A percentile compares a stretch with the other conserved stretches of the same genome.
These are phyloP conservation scores for Neophaeococcomyces aloes DNA, from an alignment of 2,329 filamentous ascomycete genomes.

Conservation along the genomic window DNA sequence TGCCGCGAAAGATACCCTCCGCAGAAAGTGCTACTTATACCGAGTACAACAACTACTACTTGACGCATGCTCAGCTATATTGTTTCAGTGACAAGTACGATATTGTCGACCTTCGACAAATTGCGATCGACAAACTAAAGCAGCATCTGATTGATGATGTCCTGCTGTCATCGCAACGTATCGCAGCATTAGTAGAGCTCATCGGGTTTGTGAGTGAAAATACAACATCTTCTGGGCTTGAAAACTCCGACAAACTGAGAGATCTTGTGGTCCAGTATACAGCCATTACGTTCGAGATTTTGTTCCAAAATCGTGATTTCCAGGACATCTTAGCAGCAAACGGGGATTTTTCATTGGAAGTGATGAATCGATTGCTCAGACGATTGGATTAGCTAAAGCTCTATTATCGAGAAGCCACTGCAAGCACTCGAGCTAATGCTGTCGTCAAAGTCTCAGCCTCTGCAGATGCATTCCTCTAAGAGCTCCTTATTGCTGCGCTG, in stretches of 20 bases:
- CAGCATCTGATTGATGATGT: not conserved
- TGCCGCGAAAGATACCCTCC: not conserved
- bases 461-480: too few relatives aligned
- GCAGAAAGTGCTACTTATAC: not conserved
- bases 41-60: constrained; percentile 1
- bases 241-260: not conserved
- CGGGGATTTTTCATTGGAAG: not conserved
- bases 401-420: too few relatives aligned
- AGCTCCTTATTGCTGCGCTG: too few relatives aligned
- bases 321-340: not conserved
- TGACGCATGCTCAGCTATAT: constrained; percentile 1
- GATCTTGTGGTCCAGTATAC: not conserved
- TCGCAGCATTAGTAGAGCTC: not conserved
- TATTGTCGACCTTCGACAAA: not conserved
- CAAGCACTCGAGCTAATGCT: too few relatives aligned
- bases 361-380: not conserved
- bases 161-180: not conserved
- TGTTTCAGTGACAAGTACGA: not conserved
- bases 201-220: not conserved
- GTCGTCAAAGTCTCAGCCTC: too few relatives aligned
- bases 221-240: not conserved
- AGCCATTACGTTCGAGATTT: constrained; percentile 1
- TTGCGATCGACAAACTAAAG: not conserved
- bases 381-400: not conserved
- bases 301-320: not conserved